Percentiles rank a stretch among this genome's conserved stretches.
Evolutionary conservation across 2,329 filamentous ascomycete genomes (phyloP).

Genomic region (Fusarium proliferatum): DNA sequence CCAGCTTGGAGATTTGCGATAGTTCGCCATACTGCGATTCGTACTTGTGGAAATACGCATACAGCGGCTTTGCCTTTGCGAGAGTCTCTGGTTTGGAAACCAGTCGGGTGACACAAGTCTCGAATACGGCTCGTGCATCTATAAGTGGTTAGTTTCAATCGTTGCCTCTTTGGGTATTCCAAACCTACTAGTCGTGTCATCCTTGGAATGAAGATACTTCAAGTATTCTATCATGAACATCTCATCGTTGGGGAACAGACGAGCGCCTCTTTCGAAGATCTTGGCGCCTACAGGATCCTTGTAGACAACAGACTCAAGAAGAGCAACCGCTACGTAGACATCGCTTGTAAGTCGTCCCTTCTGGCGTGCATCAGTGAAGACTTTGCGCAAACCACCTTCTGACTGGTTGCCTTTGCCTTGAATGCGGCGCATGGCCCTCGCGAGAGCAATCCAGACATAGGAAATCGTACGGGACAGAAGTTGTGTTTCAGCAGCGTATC

Average conservation of each 20-base stretch:
- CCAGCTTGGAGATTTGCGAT: slow-evolving; percentile 88
- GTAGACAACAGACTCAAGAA: slow-evolving; percentile 96
- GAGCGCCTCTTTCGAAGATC: slow-evolving; percentile 94
- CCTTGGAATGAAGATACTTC: slow-evolving; percentile 91
- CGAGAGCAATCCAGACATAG: slow-evolving; percentile 93
- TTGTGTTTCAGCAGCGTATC: slow-evolving; percentile 77
- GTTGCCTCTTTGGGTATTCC: background rate
- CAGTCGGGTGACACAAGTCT: slow-evolving; percentile 88
- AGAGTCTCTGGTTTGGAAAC: slow-evolving; percentile 79
- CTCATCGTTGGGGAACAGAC: slow-evolving; percentile 93
- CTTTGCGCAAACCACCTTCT: slow-evolving; percentile 83
- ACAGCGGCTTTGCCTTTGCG: slow-evolving; percentile 83
- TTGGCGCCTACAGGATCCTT: slow-evolving; percentile 92
- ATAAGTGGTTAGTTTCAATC: slow-evolving; percentile 32
- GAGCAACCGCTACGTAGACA: slow-evolving; percentile 91
- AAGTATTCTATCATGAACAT: slow-evolving; percentile 94
- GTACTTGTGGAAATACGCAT: slow-evolving; percentile 93
- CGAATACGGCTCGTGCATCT: slow-evolving; percentile 96
- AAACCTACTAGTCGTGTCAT: slow-evolving; percentile 89
- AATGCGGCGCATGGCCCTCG: slow-evolving; percentile 92
- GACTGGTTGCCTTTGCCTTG: slow-evolving; percentile 79
- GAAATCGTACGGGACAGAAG: slow-evolving; percentile 87
- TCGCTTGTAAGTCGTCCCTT: slow-evolving; percentile 91
- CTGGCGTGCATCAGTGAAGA: slow-evolving; percentile 90
- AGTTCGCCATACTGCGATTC: slow-evolving; percentile 95